Evolutionary conservation across 2,329 filamentous ascomycete genomes (phyloP).

Genomic region (Chlorencoelia australis): DNA sequence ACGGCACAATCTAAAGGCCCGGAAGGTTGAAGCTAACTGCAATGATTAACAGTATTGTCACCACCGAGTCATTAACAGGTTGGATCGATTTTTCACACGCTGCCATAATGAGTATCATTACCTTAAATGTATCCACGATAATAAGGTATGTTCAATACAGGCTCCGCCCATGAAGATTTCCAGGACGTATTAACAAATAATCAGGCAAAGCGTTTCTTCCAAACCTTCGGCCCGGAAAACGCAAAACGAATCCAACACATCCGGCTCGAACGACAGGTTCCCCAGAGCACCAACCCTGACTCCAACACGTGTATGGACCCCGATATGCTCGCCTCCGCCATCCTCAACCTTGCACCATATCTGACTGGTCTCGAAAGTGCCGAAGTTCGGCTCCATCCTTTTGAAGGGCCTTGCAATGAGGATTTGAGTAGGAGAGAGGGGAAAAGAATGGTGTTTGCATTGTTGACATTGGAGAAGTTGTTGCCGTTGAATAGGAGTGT

Average conservation of each 20-base stretch:
- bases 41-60: no score
- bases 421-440: not conserved
- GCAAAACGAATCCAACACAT: constrained; percentile 1
- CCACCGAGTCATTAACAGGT: no score
- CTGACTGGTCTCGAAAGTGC: not conserved
- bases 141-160: not conserved
- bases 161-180: not conserved
- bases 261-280: no score
- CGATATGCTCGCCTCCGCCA: constrained; percentile 4
- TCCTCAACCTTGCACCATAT: constrained; percentile 3
- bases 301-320: not conserved
- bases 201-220: not conserved
- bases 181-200: no score
- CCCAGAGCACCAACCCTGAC: no score
- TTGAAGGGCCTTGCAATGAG: accelerated
- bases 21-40: not conserved
- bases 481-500: not conserved
- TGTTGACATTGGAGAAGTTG: constrained; percentile 1
- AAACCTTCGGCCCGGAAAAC: not conserved
- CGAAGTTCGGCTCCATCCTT: not conserved
- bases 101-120: no score
- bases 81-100: no score
- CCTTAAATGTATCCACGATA: not conserved
- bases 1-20: not conserved
- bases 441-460: not conserved